These are phyloP conservation scores for Suillus luteus DNA, from an alignment of 768 basidiomycete species.

Conservation along the genomic window DNA sequence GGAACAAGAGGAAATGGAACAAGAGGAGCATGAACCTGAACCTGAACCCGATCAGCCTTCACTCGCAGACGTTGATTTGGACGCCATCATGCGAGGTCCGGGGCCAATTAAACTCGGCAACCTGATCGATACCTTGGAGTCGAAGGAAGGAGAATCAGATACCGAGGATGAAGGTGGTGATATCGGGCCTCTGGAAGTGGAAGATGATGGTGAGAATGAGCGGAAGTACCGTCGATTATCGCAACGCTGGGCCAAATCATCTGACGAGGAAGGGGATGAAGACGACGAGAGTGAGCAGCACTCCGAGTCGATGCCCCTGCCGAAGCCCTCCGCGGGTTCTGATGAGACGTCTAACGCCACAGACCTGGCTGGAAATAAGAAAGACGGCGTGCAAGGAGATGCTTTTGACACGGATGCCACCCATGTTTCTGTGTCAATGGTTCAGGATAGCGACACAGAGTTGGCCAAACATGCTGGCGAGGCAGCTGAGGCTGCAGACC, in stretches of 20 bases:
- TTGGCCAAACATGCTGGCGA: background rate
- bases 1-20: slow-evolving; percentile 21
- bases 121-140: slow-evolving; percentile 34
- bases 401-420: background rate
- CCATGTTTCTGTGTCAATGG: background rate
- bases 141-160: slow-evolving; percentile 35
- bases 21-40: slow-evolving; percentile 16
- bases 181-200: slow-evolving; percentile 41
- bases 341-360: background rate
- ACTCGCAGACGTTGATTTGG: slow-evolving; percentile 32
- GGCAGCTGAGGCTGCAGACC: background rate
- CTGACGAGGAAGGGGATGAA: slow-evolving; percentile 32
- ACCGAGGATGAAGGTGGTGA: slow-evolving; percentile 40
- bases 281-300: slow-evolving; percentile 21
- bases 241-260: slow-evolving; percentile 35
- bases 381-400: background rate
- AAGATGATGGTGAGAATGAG: slow-evolving; percentile 38
- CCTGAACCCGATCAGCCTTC: slow-evolving; percentile 5
- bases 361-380: background rate
- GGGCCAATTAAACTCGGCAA: slow-evolving; percentile 21
- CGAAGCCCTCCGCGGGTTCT: too few relatives aligned
- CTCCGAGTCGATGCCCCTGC: background rate
- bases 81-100: slow-evolving; percentile 47
- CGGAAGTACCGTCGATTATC: slow-evolving; percentile 34
- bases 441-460: background rate